Conservation (phyloP, 208 protist species). For the Leishmania martiniquensis region DNA sequence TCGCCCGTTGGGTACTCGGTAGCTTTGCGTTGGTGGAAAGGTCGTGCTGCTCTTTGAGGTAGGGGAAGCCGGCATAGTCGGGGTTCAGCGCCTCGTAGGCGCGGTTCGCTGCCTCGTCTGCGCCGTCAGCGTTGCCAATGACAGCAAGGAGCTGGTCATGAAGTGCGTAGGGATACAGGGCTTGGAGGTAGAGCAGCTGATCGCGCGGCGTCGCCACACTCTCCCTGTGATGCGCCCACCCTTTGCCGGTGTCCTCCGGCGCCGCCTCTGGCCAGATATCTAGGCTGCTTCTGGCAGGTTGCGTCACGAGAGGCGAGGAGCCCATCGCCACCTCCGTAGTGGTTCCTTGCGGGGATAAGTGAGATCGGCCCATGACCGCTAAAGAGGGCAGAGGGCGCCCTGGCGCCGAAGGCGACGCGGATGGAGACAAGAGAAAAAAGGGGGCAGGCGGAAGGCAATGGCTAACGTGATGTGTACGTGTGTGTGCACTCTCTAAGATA, state of each 20-base stretch:
- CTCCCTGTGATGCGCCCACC: slow-evolving; percentile 3
- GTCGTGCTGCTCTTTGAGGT: slow-evolving; percentile 44
- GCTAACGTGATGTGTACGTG: too few relatives aligned
- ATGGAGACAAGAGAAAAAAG: neutral
- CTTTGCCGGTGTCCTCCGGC: slow-evolving; percentile 7
- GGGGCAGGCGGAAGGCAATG: too few relatives aligned
- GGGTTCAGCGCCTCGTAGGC: slow-evolving; percentile 63
- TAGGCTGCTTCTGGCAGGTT: slow-evolving; percentile 3
- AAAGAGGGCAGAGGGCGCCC: neutral
- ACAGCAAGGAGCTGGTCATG: slow-evolving; percentile 33
- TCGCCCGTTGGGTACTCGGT: slow-evolving; percentile 20
- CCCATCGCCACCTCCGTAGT: neutral
- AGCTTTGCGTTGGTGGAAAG: slow-evolving; percentile 16
- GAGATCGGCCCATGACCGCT: neutral
- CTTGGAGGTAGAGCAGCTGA: slow-evolving; percentile 51
- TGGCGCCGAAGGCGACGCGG: neutral
- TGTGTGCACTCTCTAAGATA: neutral
- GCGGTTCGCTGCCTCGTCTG: slow-evolving; percentile 46
- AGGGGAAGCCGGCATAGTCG: slow-evolving; percentile 45
- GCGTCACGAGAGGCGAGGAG: neutral
- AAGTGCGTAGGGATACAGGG: slow-evolving; percentile 71
- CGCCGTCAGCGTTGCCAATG: slow-evolving; percentile 23
- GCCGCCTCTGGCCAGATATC: slow-evolving; percentile 13
- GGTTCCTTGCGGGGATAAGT: neutral
- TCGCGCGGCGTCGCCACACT: slow-evolving; percentile 21